Evolutionary conservation across 257 asterid genomes (phyloP).

Genomic region (Oldenlandia corymbosa): DNA sequence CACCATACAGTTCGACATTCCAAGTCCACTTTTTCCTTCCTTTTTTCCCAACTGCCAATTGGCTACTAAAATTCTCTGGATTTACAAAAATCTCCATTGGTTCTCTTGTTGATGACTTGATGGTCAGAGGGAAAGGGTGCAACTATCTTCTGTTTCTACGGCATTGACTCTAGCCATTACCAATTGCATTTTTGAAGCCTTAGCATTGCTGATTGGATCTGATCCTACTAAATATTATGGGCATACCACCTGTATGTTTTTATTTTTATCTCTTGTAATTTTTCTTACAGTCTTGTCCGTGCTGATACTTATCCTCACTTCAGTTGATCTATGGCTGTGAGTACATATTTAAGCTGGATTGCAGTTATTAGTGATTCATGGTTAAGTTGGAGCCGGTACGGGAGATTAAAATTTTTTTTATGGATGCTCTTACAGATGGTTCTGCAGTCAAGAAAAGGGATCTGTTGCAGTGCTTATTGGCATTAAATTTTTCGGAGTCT

Average conservation of each 20-base stretch:
- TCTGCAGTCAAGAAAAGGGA: not conserved
- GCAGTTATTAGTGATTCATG: not conserved
- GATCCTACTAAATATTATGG: conserved; percentile 86
- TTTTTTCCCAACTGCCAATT: not conserved
- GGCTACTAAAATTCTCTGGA: not conserved
- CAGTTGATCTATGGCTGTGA: not conserved
- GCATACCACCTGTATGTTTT: conserved; percentile 65
- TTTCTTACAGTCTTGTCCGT: not conserved
- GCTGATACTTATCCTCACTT: conserved; percentile 5
- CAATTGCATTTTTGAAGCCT: conserved; percentile 80
- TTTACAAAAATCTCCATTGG: conserved; percentile 22
- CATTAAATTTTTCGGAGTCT: not conserved
- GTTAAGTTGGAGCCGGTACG: not conserved
- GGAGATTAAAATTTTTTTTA: not conserved
- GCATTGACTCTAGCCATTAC: conserved; percentile 79
- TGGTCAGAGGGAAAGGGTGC: conserved; percentile 42
- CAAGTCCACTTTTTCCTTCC: no score
- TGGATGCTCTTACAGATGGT: not conserved
- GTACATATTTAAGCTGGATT: not conserved
- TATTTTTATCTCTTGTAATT: conserved; percentile 4
- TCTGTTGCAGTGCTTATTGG: not conserved
- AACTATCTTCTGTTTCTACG: conserved; percentile 87
- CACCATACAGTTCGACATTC: no score
- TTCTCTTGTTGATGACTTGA: conserved; percentile 18
- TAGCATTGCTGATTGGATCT: conserved; percentile 70